A percentile compares a stretch with the other conserved stretches of the same genome.
Conservation (phyloP, 495 filamentous ascomycete genomes). For the Penicillium simplicissimum region DNA sequence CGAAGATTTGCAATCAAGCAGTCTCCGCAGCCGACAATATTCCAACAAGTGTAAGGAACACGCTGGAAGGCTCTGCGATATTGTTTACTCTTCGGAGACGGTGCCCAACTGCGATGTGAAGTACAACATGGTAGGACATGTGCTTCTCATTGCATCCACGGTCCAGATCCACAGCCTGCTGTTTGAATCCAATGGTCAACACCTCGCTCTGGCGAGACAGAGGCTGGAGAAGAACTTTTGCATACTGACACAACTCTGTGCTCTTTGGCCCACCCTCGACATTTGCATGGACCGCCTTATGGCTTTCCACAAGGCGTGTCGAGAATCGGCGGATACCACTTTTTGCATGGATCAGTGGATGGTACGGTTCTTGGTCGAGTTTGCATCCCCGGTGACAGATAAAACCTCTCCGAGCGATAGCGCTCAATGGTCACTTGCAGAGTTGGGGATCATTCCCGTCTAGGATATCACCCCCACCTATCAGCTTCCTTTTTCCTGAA, state of each 20-base stretch:
- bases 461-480: too few relatives aligned
- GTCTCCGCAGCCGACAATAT: constrained; percentile 23
- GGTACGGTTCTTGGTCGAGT: constrained; percentile 39
- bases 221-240: constrained; percentile 43
- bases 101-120: constrained; percentile 35
- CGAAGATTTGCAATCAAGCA: constrained; percentile 11
- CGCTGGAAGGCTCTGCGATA: constrained; percentile 36
- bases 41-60: constrained; percentile 38
- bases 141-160: constrained; percentile 43
- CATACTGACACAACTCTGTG: constrained; percentile 33
- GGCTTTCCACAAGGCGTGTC: constrained; percentile 42
- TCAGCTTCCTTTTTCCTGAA: too few relatives aligned
- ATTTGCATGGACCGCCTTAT: constrained; percentile 33
- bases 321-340: constrained; percentile 27
- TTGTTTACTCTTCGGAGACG: constrained; percentile 33
- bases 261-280: constrained; percentile 41
- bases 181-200: constrained; percentile 26
- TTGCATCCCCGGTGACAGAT: constrained; percentile 17
- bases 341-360: constrained; percentile 47
- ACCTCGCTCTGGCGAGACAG: constrained; percentile 22
- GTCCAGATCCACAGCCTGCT: constrained; percentile 45
- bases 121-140: constrained; percentile 45
- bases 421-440: neutral
- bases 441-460: neutral
- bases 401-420: neutral